phyloP scores from a whole-genome alignment of 208 protist genomes.

The Leishmania aethiopica region DNA sequence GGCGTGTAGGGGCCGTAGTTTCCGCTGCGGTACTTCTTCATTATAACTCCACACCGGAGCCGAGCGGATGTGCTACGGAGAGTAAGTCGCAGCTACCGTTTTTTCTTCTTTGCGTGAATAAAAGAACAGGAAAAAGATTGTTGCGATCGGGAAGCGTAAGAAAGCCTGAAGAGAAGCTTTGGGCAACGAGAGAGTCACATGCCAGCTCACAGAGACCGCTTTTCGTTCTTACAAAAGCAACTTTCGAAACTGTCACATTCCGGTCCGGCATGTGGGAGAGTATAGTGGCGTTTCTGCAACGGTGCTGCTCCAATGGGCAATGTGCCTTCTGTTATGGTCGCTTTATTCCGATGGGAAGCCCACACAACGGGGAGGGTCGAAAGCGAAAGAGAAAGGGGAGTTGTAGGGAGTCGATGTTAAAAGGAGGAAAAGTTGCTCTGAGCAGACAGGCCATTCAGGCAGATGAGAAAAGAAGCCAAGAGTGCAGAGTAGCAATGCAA shows the following conservation, averaged over 20 bases:
- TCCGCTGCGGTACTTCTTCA: conserved; percentile 56
- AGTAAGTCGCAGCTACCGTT: not conserved
- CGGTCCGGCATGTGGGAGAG: not conserved
- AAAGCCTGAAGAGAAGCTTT: not conserved
- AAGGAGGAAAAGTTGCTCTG: not conserved
- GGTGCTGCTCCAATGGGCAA: not conserved
- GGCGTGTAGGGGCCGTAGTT: conserved; percentile 68
- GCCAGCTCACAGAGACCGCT: not conserved
- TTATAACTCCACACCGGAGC: not conserved
- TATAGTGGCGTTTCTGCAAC: not conserved
- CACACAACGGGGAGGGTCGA: not conserved
- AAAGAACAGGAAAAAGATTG: not conserved
- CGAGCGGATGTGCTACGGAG: too few species aligned
- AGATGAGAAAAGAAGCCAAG: not conserved
- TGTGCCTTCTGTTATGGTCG: not conserved
- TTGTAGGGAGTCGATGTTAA: not conserved
- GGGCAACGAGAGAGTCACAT: not conserved
- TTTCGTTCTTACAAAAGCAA: not conserved
- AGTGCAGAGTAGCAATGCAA: not conserved
- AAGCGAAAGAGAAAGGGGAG: not conserved
- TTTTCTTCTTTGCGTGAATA: not conserved
- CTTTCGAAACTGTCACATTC: not conserved
- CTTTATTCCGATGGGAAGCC: not conserved
- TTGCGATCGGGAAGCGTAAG: not conserved
- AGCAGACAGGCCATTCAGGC: not conserved